These are phyloP conservation scores for Boletus insuetus DNA, from an alignment of 768 basidiomycete species.

Conservation along the genomic window DNA sequence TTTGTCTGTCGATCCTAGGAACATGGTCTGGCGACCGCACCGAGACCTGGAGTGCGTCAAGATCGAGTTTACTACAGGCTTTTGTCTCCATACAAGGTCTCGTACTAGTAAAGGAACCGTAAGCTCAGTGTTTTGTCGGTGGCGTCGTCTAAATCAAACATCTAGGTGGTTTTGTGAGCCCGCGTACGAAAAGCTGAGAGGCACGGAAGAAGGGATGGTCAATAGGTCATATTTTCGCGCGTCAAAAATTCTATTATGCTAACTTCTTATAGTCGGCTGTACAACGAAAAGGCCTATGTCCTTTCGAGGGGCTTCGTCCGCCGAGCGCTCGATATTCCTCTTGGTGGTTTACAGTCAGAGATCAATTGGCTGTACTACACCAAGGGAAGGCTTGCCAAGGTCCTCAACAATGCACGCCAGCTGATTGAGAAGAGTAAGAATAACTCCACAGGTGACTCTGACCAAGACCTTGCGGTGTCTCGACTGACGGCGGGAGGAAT, in stretches of 20 bases:
- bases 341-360: constrained; percentile 67
- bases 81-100: constrained; percentile 93
- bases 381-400: constrained; percentile 62
- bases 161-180: constrained; percentile 88
- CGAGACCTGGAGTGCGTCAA: constrained; percentile 82
- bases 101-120: constrained; percentile 92
- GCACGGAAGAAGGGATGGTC: constrained; percentile 85
- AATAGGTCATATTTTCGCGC: constrained; percentile 57
- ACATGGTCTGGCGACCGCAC: constrained; percentile 90
- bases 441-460: constrained; percentile 22
- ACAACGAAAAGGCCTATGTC: constrained; percentile 92
- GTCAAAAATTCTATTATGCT: background rate
- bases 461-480: constrained; percentile 60
- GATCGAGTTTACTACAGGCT: constrained; percentile 87
- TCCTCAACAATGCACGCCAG: constrained; percentile 57
- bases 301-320: constrained; percentile 87
- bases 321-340: constrained; percentile 81
- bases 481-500: constrained; percentile 76
- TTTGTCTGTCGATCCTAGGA: constrained; percentile 86
- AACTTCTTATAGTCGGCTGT: constrained; percentile 63
- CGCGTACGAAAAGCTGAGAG: constrained; percentile 87
- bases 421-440: constrained; percentile 69
- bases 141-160: constrained; percentile 1
- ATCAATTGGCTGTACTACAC: constrained; percentile 71
- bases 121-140: constrained; percentile 33